Base-by-base conservation (phyloP, 345 rosid genomes). In the Geranium brycei region DNA sequence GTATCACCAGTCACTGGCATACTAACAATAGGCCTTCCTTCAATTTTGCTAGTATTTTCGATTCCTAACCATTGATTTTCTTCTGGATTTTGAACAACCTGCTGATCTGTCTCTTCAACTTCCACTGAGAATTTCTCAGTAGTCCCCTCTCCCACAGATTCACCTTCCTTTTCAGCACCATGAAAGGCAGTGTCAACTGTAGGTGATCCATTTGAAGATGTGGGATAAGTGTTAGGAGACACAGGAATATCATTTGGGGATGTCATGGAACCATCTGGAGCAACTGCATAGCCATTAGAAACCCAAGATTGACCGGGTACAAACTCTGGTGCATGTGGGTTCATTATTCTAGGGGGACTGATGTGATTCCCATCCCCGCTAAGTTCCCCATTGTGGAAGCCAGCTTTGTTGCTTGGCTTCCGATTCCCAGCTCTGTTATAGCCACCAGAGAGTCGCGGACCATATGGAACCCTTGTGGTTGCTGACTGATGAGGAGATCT, bases 261-360 rank as follows among this genome's bases (percentile, higher is more conserved):
- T 59, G 80, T 69, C 66, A 83, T 56, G 65, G 65, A 81, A 57
- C 92, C 89, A 70, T 81, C 83, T 62, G 87, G 90, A 59, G 91
- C 79, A 63, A 85, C 73, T 16, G 86, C 81, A 75, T 83, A 87
- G 65, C 93, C 90, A 72, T 83, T 83, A 23, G 90, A 76, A 68
- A 87, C 75, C 99, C 99, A 93, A 64, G 97, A 87, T 72, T 83
- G 96, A 67, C 90, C 73, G 17, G 95, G 99, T 41, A 90, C 78
- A 68, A 86, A 93, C 80, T 87, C 97, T 63, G 88, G 95, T 0
- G 97, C 99, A 75, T 93, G 97, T n/a, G 99, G 97, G 70, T 90
- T 93, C 99, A 93, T 90, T 70, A 93, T 80, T 75, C 81, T 80
- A 57, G 84, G 90, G 58, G 87, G 83, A 70, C 76, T 78, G 66